Evolutionary conservation across 495 filamentous ascomycete genomes (phyloP), one percentile per base, ranked within the genome.

Genomic region (Lepidopterella palustris): DNA sequence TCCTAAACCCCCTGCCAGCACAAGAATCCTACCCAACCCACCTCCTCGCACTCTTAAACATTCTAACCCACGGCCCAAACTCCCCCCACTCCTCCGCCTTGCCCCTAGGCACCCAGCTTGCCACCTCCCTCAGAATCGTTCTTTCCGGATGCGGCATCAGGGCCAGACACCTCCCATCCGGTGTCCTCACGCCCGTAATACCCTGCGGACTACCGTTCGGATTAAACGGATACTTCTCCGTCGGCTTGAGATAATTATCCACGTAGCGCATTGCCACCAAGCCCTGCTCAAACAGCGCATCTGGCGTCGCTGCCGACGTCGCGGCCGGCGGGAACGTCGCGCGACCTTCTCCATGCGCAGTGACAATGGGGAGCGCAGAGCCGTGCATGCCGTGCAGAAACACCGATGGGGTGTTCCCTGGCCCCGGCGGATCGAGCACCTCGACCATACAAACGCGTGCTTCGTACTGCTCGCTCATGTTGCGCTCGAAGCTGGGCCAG

Each of bases 71-170:
- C 28, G 93, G 92, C 5, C 90, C 92, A 73, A 87, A 87, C 63
- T 95, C 87, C 28, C 89, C 89, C 85, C 88, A 90, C 62, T 88
- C 78, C 64, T 83, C 82, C 21, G 83, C 74, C 68, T 81, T 77
- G 31, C 73, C 78, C 27, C 77, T 71, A 10, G 89, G 87, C 50
- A 87, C 70, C 66, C 84, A 97, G 70, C 88, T 92, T 29, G 79
- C 87, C 63, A 91, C 85, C 62, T 90, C 88, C 60, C 79, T 84
- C 76, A 96, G 73, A 29, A 96, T 81, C n/a, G 91, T 95, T 5
- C 92, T 81, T 76, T 97, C 92, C 8, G 92, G 91, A 75, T 97
- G 92, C 65, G 93, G 93, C 92, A 97, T 97, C 77, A 97, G 84
- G 9, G 90, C 92, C 66, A 97, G 67, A 0, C 96, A 90, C 60